Evolutionary conservation across 768 basidiomycete species (phyloP).

Genomic region (Lentinula boryana): DNA sequence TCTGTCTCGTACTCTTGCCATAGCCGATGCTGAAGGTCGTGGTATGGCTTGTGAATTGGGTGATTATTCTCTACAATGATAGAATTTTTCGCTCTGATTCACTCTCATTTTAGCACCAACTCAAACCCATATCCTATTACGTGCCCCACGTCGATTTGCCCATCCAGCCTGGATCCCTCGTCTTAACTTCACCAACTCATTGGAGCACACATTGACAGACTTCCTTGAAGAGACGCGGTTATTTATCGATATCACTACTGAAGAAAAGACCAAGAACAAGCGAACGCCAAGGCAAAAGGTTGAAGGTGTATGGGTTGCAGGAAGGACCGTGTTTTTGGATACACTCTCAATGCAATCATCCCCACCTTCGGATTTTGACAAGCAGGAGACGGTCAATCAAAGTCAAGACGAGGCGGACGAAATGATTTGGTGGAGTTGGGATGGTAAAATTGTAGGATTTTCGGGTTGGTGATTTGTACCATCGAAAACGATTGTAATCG

Average conservation of each 20-base stretch:
- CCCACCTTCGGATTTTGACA: neutral
- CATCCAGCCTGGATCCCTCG: constrained; percentile 24
- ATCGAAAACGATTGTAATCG: neutral
- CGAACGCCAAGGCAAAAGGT: constrained; percentile 22
- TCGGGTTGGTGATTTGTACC: constrained; percentile 35
- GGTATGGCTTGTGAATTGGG: constrained; percentile 32
- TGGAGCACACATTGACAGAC: constrained; percentile 32
- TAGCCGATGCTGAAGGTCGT: constrained; percentile 23
- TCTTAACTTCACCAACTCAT: constrained; percentile 31
- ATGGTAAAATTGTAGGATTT: constrained; percentile 48
- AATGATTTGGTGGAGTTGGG: constrained; percentile 63
- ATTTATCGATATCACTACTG: neutral
- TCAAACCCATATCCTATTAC: constrained; percentile 20
- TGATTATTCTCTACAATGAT: constrained; percentile 8
- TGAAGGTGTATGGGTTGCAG: constrained; percentile 44
- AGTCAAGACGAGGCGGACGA: constrained; percentile 34
- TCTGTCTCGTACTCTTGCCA: constrained; percentile 29
- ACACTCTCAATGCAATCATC: constrained; percentile 3
- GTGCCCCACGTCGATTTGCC: constrained; percentile 19
- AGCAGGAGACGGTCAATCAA: constrained; percentile 8
- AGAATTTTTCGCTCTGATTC: neutral
- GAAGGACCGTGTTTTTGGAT: constrained; percentile 17
- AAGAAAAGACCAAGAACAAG: neutral
- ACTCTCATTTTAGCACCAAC: constrained; percentile 12
- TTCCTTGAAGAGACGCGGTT: constrained; percentile 30